These are phyloP conservation scores for Nelumbo lutea DNA, from an alignment of 164 flowering plant genomes.

Conservation along the genomic window DNA sequence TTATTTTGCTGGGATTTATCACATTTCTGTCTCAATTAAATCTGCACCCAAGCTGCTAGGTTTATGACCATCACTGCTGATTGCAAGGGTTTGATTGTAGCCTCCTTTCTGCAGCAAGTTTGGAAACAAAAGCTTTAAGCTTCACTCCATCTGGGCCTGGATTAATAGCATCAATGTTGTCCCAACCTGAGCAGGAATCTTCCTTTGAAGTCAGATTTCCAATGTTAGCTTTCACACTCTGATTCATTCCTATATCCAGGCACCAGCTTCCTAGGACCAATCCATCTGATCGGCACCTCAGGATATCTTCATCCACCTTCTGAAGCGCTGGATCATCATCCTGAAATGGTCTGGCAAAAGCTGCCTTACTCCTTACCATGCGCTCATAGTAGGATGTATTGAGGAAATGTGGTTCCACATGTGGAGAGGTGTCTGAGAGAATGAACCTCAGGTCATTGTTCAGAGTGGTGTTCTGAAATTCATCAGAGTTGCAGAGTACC, in stretches of 20 bases:
- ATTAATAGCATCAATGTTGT: slow-evolving; percentile 7
- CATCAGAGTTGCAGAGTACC: slow-evolving; percentile 45
- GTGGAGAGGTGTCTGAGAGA: slow-evolving; percentile 3
- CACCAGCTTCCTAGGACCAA: slow-evolving; percentile 47
- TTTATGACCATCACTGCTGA: neutral
- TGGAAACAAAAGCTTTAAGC: slow-evolving; percentile 8
- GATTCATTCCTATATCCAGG: slow-evolving; percentile 4
- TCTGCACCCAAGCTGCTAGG: too few relatives aligned
- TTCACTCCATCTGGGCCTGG: slow-evolving; percentile 15
- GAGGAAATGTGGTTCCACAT: slow-evolving; percentile 14
- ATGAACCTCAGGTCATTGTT: slow-evolving; percentile 32
- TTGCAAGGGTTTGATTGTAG: slow-evolving; percentile 8
- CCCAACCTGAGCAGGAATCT: slow-evolving; percentile 12
- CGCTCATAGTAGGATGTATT: slow-evolving; percentile 10
- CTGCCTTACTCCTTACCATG: slow-evolving; percentile 22
- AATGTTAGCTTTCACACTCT: neutral
- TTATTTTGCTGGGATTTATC: too few relatives aligned
- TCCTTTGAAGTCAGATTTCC: slow-evolving; percentile 2
- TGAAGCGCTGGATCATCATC: slow-evolving; percentile 22
- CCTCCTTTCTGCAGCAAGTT: slow-evolving; percentile 10
- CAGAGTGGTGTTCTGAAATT: slow-evolving; percentile 38
- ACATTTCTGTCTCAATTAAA: too few relatives aligned
- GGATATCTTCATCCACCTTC: slow-evolving; percentile 26
- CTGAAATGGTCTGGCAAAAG: slow-evolving; percentile 34
- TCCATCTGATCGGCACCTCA: slow-evolving; percentile 20